phyloP scores from a whole-genome alignment of 176 grass and related monocot genomes.

The Zoysia japonica region DNA sequence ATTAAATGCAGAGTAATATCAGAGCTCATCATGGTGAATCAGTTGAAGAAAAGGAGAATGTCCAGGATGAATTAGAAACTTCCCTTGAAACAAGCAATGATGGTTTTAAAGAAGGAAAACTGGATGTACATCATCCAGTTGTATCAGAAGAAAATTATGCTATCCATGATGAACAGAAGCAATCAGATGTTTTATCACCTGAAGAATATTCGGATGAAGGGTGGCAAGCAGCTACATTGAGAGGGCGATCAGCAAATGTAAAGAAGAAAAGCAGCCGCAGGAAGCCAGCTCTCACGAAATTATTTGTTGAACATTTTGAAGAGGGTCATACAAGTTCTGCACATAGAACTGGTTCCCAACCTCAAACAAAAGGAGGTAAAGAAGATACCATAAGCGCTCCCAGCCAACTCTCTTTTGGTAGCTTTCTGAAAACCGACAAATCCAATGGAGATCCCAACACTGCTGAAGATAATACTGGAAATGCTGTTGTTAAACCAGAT shows the following conservation, averaged over 20 bases:
- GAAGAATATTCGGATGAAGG: constrained; percentile 97
- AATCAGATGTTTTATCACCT: constrained; percentile 58
- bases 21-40: constrained; percentile 70
- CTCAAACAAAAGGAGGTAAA: constrained; percentile 40
- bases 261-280: constrained; percentile 58
- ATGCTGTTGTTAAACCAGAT: constrained; percentile 36
- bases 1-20: constrained; percentile 83
- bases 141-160: constrained; percentile 48
- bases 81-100: constrained; percentile 32
- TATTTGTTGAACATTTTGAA: constrained; percentile 51
- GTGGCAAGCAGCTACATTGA: constrained; percentile 88
- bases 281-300: constrained; percentile 58
- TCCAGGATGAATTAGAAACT: constrained; percentile 43
- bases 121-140: constrained; percentile 13
- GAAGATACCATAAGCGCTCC: constrained; percentile 35
- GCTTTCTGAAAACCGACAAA: constrained; percentile 40
- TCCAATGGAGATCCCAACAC: constrained; percentile 45
- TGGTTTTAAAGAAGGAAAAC: constrained; percentile 30
- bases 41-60: constrained; percentile 53
- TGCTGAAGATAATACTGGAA: constrained; percentile 38
- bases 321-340: constrained; percentile 46
- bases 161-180: constrained; percentile 48
- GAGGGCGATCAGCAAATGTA: constrained; percentile 60
- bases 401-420: constrained; percentile 47
- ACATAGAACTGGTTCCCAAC: constrained; percentile 40